Evolutionary conservation across 2,329 filamentous ascomycete genomes (phyloP).

Genomic region (Diaporthe sp.): DNA sequence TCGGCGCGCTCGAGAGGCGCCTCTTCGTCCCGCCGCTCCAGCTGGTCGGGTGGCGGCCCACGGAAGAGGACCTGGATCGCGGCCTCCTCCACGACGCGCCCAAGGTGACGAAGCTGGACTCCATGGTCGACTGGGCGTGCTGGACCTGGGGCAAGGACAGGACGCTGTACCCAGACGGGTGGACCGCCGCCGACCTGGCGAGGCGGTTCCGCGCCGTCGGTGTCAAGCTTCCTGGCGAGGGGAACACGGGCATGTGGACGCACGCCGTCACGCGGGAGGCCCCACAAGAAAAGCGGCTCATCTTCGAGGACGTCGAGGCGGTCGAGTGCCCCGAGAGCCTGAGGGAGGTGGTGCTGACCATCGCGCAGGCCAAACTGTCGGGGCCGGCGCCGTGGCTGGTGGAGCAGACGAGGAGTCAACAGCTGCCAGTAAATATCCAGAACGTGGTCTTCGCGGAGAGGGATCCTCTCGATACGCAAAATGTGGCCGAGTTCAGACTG

Average conservation of each 20-base stretch:
- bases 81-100: conserved; percentile 67
- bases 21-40: conserved; percentile 73
- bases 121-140: conserved; percentile 71
- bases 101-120: conserved; percentile 78
- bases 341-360: conserved; percentile 26
- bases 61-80: conserved; percentile 46
- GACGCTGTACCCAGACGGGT: conserved; percentile 45
- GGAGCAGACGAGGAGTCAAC: not conserved
- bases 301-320: conserved; percentile 53
- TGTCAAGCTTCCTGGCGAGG: conserved; percentile 46
- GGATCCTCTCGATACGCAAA: not conserved
- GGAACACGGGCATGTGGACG: conserved; percentile 48
- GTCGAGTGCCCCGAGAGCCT: conserved; percentile 40
- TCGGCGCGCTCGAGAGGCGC: conserved; percentile 72
- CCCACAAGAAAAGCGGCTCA: conserved; percentile 52
- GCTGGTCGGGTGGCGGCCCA: conserved; percentile 44
- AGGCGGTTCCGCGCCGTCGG: conserved; percentile 69
- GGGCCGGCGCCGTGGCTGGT: not conserved
- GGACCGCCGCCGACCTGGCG: conserved; percentile 67
- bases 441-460: conserved; percentile 40
- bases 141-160: conserved; percentile 30
- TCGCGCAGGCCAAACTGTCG: conserved; percentile 9
- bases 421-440: conserved; percentile 15
- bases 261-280: conserved; percentile 43
- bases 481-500: conserved; percentile 22